Evolutionary conservation across 2,329 filamentous ascomycete genomes (phyloP).

Genomic region (Trichoderma harzianum): DNA sequence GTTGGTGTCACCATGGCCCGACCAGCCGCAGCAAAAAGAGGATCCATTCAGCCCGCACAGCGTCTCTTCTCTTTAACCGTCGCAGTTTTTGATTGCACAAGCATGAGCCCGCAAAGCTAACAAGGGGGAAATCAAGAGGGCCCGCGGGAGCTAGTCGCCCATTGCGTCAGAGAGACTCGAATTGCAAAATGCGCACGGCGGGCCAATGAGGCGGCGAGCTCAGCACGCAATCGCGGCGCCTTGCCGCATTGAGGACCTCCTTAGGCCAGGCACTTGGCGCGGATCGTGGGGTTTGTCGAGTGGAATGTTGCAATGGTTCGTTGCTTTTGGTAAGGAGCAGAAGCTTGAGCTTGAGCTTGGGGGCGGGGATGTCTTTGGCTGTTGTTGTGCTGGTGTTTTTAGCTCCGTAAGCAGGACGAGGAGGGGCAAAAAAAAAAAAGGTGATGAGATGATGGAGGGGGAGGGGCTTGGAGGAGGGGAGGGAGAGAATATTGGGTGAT

Average conservation of each 20-base stretch:
- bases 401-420: constrained; percentile 2
- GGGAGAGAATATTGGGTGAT: not conserved
- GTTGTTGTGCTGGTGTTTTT: not conserved
- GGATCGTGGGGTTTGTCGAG: constrained; percentile 13
- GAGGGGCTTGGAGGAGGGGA: constrained; percentile 5
- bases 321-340: not conserved
- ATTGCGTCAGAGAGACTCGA: constrained; percentile 31
- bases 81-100: not conserved
- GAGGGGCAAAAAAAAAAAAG: not conserved
- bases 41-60: not conserved
- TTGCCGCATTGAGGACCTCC: constrained; percentile 19
- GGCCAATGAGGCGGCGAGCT: constrained; percentile 26
- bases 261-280: constrained; percentile 17
- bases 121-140: not conserved
- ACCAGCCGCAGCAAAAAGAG: constrained; percentile 5
- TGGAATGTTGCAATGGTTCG: not conserved
- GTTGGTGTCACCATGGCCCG: not conserved
- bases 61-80: not conserved
- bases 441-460: constrained; percentile 13
- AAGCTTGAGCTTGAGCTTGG: not conserved
- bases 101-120: not conserved
- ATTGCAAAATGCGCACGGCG: constrained; percentile 27
- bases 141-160: constrained; percentile 16
- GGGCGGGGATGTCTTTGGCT: not conserved
- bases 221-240: constrained; percentile 30